These are phyloP conservation scores for Vachellia pachyceras DNA, from an alignment of 306 rosid genomes.

Conservation along the genomic window DNA sequence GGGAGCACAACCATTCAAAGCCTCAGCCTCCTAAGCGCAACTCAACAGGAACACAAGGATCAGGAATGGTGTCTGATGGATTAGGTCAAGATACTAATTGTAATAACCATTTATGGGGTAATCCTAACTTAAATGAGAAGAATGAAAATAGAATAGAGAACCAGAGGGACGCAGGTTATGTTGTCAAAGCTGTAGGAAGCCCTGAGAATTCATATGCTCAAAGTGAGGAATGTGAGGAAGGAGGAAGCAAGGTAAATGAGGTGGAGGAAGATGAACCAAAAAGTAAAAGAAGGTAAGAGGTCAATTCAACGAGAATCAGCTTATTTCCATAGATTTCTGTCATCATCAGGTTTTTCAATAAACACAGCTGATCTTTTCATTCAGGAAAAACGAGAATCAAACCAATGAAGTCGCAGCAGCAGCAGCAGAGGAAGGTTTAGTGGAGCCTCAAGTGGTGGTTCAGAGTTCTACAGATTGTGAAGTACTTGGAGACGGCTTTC, in stretches of 20 bases:
- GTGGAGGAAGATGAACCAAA: slow-evolving; percentile 62
- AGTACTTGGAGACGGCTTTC: slow-evolving; percentile 76
- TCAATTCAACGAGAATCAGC: background rate
- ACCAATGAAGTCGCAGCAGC: slow-evolving; percentile 57
- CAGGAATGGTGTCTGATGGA: slow-evolving; percentile 56
- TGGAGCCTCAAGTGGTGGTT: slow-evolving; percentile 61
- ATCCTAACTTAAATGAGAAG: slow-evolving; percentile 52
- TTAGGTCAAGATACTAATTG: slow-evolving; percentile 52
- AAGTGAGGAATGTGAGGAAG: slow-evolving; percentile 75
- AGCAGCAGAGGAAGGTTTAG: slow-evolving; percentile 58
- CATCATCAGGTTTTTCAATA: background rate
- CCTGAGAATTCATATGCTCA: slow-evolving; percentile 65
- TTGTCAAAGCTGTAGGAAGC: slow-evolving; percentile 55
- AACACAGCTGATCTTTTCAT: slow-evolving; percentile 21
- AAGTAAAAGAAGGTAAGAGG: slow-evolving; percentile 73
- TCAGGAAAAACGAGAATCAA: slow-evolving; percentile 72
- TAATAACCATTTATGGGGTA: slow-evolving; percentile 41
- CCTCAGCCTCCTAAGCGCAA: slow-evolving; percentile 77
- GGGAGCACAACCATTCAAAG: slow-evolving; percentile 90
- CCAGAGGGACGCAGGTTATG: slow-evolving; percentile 55
- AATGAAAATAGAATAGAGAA: slow-evolving; percentile 61
- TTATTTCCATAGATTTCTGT: background rate
- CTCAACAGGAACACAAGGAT: slow-evolving; percentile 61
- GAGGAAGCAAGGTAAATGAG: slow-evolving; percentile 67
- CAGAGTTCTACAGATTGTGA: slow-evolving; percentile 69